Evolutionary conservation across 108 stramenopile genomes (phyloP), one percentile per base, ranked within the genome.

Genomic region (Ochromonas danica): DNA sequence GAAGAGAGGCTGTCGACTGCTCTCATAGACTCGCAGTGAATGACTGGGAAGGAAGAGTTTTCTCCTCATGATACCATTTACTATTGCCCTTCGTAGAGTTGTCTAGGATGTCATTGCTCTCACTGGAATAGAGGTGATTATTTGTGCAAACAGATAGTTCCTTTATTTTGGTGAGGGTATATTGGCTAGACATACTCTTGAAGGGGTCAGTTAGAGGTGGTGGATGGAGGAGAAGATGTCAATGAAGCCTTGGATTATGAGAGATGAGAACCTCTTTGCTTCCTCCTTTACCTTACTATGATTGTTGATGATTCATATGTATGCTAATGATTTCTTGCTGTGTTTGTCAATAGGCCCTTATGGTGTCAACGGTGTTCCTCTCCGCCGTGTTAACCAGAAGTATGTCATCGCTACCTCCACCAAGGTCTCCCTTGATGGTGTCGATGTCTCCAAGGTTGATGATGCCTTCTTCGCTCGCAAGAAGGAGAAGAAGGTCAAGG

Each of bases 371-470:
- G 98, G 98, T 60, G 96, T 97, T 25, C 98, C 98, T 33, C 87
- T 99, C 61, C 94, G 96, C 67, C 95, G 98, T 61, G 94, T 98
- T 39, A 97, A 97, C 88, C 96, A 94, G 89, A 94, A 95, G 27
- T 99, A 98, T 83, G 97, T 97, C 14, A 99, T 99, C 83, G 98
- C 92, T 61, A 98, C 98, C 30, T 93, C 94, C 65, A 94, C 95
- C 80, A 95, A 91, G 89, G 87, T 99, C 14, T 95, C 96, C 90
- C 85, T 98, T 33, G 84, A 82, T 30, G 80, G 86, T 51, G 96
- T 97, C 0, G 91, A 96, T 71, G 94, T 96, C 60, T 81, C 87
- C 40, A 82, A 79, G 41, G 85, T 94, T 78, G 86, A 90, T 77
- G 97, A 99, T 86, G 91, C 85, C 51, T 97, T 94, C 88, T 99